Base-by-base conservation (phyloP, 257 asterid species). In the Scutellaria galericulata region DNA sequence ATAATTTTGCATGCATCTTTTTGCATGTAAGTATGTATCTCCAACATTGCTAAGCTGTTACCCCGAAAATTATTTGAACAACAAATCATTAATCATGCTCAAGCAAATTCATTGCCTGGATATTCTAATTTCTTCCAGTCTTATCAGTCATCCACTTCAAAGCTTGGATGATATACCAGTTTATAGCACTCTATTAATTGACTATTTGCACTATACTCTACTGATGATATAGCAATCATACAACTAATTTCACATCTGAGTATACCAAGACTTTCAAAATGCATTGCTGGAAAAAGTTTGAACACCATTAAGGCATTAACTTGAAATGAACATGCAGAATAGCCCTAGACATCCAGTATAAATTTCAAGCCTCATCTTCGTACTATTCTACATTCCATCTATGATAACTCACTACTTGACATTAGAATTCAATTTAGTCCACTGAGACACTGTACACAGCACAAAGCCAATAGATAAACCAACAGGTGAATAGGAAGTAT, bases 1-100 rank as follows among this genome's bases (percentile, higher is more conserved):
- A 9, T 7, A 9, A 48, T 3, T 18, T 27, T 41, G 7, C 9
- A 45, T n/a, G n/a, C 18, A 27, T 20, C 15, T 24, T 7, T 39
- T 45, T 4, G 37, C 10, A 45, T 18, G 27, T 53, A 39, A 13
- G 37, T 31, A 31, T 0, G 7, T 3, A 39, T 12, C 64, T 50
- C 56, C 31, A 50, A 54, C 27, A 63, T n/a, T 56, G 78, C 42
- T 41, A 37, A 42, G 45, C 11, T 41, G 15, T 50, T 39, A 20
- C 31, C 47, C n/a, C 37, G 51, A 66, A 10, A 65, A 48, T n/a
- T 48, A 58, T 27, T 9, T 40, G 8, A 27, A 52, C 55, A 2
- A 14, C 2, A 48, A 15, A 42, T 31, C 60, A 48, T 51, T 39
- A 15, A 9, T 40, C 13, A 1, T 45, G 68, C 64, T 40, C 13